Conservation (phyloP, 2,329 filamentous ascomycete genomes). For the Xylariaceae sp. region DNA sequence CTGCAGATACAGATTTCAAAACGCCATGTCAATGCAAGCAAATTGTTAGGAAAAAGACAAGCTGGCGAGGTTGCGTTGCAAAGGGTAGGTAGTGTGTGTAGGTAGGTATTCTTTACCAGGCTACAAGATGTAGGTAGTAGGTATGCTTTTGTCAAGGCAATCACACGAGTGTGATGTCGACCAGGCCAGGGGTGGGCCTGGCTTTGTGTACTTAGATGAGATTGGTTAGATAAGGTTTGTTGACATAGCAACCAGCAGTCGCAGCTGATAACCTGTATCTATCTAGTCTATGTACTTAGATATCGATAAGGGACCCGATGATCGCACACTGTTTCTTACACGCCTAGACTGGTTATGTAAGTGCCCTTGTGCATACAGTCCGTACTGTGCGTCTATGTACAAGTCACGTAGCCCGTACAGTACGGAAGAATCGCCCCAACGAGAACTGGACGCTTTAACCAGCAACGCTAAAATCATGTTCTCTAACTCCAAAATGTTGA, state of each 20-base stretch:
- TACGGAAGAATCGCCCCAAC: neutral
- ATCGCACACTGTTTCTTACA: too few relatives aligned
- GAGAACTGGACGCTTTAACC: neutral
- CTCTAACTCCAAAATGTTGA: neutral
- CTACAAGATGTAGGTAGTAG: neutral
- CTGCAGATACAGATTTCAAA: slow-evolving; percentile 21
- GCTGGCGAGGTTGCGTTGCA: slow-evolving; percentile 10
- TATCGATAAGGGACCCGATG: too few relatives aligned
- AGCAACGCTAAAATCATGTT: neutral
- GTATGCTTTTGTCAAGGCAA: neutral
- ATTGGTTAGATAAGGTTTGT: slow-evolving; percentile 10
- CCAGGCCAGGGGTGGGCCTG: slow-evolving; percentile 9
- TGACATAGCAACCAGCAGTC: slow-evolving; percentile 13
- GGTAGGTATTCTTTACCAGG: neutral
- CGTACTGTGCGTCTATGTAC: too few relatives aligned
- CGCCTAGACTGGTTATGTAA: too few relatives aligned
- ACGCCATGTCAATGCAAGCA: slow-evolving; percentile 19
- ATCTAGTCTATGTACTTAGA: too few relatives aligned
- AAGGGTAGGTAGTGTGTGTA: neutral
- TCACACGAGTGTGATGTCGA: slow-evolving; percentile 7
- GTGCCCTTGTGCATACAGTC: too few relatives aligned
- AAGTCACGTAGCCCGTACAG: neutral
- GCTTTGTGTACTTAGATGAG: slow-evolving; percentile 12
- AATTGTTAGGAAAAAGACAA: slow-evolving; percentile 14
- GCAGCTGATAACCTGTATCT: neutral